Base-by-base conservation (phyloP, 2,329 filamentous ascomycete species). In the Colletotrichum caudatum region DNA sequence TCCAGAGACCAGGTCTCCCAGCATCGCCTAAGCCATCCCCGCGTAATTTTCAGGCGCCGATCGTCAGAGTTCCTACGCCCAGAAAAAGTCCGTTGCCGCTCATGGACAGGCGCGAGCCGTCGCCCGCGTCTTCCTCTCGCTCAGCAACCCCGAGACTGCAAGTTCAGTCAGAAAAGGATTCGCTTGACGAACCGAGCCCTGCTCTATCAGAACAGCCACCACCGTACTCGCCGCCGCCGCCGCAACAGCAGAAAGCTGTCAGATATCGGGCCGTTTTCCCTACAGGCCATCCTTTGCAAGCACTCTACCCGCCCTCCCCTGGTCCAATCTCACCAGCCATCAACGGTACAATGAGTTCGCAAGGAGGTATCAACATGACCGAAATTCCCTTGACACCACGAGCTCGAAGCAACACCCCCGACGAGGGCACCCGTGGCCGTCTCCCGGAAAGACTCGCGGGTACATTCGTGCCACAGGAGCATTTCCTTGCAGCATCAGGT, bases 251-350 rank as follows among this genome's bases (percentile, higher is more conserved):
- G 8, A 77, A 79, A n/a, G 78, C 80, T 3, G 78, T 85, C 48
- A 84, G 87, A 59, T 91, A 90, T 76, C 84, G 84, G 65, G 88
- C 89, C 2, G 84, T 91, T 5, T 86, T 90, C 60, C 88, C 91
- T 8, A 86, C 89, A 0, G 84, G 82, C 3, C 86, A 89, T 72
- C 81, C 82, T 0, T 76, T 85, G 50, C 81, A 81, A 53, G 75
- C 78, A 12, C 83, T 86, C 66, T 86, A 86, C 41, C 86, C 89
- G 2, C 85, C 85, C 1, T 90, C 90, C 6, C 90, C 91, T 0
- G 87, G 87, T 0, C 90, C 89, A 2, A 80, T 89, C 0, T 92
- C 92, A 1, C 90, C 91, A 1, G 90, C 86, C 0, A 81, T 92
- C 50, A 85, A 89, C 48, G 84, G 85, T 18, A 88, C 87, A 0